Percentiles rank a stretch among this genome's conserved stretches.
These are phyloP conservation scores for Neopestalotiopsis clavispora DNA, from an alignment of 2,329 filamentous ascomycete species.

Conservation along the genomic window DNA sequence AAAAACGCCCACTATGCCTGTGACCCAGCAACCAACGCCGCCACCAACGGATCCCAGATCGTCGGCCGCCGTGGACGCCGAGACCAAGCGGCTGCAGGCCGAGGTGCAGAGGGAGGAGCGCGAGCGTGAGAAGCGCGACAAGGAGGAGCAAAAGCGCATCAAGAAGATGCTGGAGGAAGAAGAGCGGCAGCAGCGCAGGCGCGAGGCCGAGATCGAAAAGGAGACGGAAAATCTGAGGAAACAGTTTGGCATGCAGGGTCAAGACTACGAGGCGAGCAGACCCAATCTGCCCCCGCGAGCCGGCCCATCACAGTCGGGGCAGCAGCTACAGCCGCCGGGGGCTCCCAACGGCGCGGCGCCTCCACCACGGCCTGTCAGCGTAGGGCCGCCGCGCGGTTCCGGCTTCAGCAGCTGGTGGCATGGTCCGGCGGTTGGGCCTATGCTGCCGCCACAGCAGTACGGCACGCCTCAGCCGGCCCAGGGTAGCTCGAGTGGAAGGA, in stretches of 20 bases:
- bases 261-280: conserved; percentile 38
- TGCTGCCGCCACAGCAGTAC: conserved; percentile 27
- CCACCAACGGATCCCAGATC: conserved; percentile 32
- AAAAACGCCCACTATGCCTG: conserved; percentile 35
- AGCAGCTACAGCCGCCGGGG: conserved; percentile 35
- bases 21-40: conserved; percentile 30
- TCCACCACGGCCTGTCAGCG: conserved; percentile 54
- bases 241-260: conserved; percentile 66
- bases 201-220: conserved; percentile 67
- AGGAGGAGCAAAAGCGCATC: conserved; percentile 60
- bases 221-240: conserved; percentile 83
- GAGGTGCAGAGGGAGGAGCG: conserved; percentile 58
- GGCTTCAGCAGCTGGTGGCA: conserved; percentile 37
- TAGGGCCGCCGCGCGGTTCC: conserved; percentile 41
- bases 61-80: conserved; percentile 65
- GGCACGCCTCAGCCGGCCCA: conserved; percentile 46
- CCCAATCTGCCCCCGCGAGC: conserved; percentile 38
- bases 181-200: conserved; percentile 61
- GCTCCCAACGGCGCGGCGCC: conserved; percentile 21
- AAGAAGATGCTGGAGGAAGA: conserved; percentile 71
- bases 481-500: conserved; percentile 43
- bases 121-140: conserved; percentile 61
- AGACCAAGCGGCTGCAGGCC: conserved; percentile 74
- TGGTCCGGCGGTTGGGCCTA: conserved; percentile 22
- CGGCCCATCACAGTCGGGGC: conserved; percentile 22